Evolutionary conservation across 805 yeast species (phyloP), one percentile per base, ranked within the genome.

Genomic region (Metschnikowia continentalis): DNA sequence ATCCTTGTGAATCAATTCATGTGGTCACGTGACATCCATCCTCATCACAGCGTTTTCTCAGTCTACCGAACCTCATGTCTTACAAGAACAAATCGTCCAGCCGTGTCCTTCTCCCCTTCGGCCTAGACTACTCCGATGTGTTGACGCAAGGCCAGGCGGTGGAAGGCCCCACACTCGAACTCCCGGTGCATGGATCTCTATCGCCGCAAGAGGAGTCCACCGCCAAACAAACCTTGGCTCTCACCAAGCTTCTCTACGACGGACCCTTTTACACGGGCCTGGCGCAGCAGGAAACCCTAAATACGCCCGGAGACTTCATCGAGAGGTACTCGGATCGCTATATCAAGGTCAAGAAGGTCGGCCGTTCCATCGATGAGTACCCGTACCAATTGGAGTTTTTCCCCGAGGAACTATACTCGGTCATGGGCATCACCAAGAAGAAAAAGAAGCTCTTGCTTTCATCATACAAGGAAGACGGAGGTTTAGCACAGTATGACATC

Each of bases 271-370:
- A 72, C 59, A 79, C 90, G 0, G 90, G 90, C 0, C 67, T 79
- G 1, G 64, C 76, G 22, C 51, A 69, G 5, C 69, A 66, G 42
- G 63, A 63, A 38, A 49, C 54, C n/a, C 59, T 65, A 14, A 49
- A 47, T 8, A 59, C 62, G 2, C 58, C 62, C 0, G 60, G 68
- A 0, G 96, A 88, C 63, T 90, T 92, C 1, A 78, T 91, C 40
- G 81, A 84, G 62, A 77, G 97, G 60, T 89, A 89, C 63, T 82
- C 95, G 2, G 97, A 91, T 66, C 77, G 76, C 64, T 91, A 88
- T 67, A 72, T 84, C 56, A 85, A 85, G 64, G 82, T 81, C 59
- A 78, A 88, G 50, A 82, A 79, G 60, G 78, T 84, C 14, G 89
- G 90, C 1, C 77, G 84, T 47, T 83, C 91, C 2, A 79, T 86